A percentile compares a stretch with the other conserved stretches of the same genome.
Conservation (phyloP, 257 asterid species). For the Solanum pinnatisectum region DNA sequence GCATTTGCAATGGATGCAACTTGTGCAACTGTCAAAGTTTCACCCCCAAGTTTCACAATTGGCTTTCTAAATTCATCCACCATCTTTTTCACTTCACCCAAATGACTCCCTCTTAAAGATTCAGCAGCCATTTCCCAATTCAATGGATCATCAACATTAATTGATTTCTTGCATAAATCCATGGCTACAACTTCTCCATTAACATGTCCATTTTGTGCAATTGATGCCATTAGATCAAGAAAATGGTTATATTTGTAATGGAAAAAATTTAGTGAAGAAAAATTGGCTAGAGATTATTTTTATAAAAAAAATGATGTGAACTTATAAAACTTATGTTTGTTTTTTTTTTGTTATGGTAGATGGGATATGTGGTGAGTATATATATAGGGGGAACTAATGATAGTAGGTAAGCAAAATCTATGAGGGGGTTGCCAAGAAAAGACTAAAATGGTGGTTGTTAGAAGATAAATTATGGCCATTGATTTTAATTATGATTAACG, state of each 20-base stretch:
- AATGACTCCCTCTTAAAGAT: slow-evolving; percentile 66
- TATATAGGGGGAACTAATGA: slow-evolving; percentile 24
- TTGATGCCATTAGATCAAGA: background rate
- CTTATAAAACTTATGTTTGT: rapidly evolving
- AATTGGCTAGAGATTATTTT: background rate
- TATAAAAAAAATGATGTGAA: background rate
- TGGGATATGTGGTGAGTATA: slow-evolving; percentile 15
- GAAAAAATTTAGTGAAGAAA: rapidly evolving
- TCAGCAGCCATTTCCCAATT: slow-evolving; percentile 90
- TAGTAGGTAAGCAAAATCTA: slow-evolving; percentile 43
- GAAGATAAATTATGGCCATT: slow-evolving; percentile 4
- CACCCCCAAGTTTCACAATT: slow-evolving; percentile 73
- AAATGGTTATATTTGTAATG: background rate
- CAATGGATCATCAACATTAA: slow-evolving; percentile 33
- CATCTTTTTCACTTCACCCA: slow-evolving; percentile 79
- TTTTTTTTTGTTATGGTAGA: slow-evolving; percentile 3
- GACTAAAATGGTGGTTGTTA: slow-evolving; percentile 14
- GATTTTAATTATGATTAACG: slow-evolving; percentile 7
- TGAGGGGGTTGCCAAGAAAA: background rate
- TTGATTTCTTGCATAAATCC: slow-evolving; percentile 26
- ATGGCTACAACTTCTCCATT: slow-evolving; percentile 3
- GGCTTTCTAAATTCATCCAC: slow-evolving; percentile 77
- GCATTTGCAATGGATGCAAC: slow-evolving; percentile 66
- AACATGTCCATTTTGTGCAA: slow-evolving; percentile 15
- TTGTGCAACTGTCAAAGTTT: slow-evolving; percentile 60